Base-by-base conservation (phyloP, 179 eudicot genomes). In the Camellia oleifera region DNA sequence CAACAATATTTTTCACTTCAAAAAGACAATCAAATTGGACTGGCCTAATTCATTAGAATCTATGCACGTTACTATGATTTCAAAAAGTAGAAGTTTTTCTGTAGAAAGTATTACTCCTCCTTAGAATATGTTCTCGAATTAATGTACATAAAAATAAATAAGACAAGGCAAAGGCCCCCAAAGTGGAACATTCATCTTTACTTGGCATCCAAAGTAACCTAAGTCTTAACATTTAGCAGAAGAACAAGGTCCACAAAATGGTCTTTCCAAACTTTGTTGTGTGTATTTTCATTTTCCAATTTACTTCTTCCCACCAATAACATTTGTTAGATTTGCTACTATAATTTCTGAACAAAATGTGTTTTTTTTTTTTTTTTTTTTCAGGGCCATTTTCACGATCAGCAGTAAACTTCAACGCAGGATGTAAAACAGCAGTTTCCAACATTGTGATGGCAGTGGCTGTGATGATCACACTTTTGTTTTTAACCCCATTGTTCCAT, bases 381-480 rank as follows among this genome's bases (percentile, higher is more conserved):
- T 8, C 85, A 93, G 97, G 99, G 74, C 99, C 99, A 74, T 96
- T 96, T 85, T 96, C 98, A n/a, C 77, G 99, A 54, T 92, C 99
- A 3, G 99, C 99, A 7, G 99, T 96, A 77, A 96, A 96, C 88
- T 96, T 89, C 90, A 94, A 94, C 75, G 96, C 98, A 4, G 99
- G 99, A 23, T 94, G 99, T 87, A 96, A 94, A 78, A 94, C 98
- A 6, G 98, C 97, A 52, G 93, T 85, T 7, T 96, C 99, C 12
- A 96, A 96, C 89, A 86, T 96, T 54, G 92, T 96, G 2, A 96
- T 96, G 99, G 93, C 99, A 9, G 13, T 90, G 7, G 93, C 97
- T 3, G 98, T 96, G n/a, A 94, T 96, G 99, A 63, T 93, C 69
- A 91, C 95, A 6, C 75, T 96, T 26, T 52, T 96, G 23, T 88